These are phyloP conservation scores for Pestalotiopsis sp. DNA, from an alignment of 2,329 filamentous ascomycete species.

Conservation along the genomic window DNA sequence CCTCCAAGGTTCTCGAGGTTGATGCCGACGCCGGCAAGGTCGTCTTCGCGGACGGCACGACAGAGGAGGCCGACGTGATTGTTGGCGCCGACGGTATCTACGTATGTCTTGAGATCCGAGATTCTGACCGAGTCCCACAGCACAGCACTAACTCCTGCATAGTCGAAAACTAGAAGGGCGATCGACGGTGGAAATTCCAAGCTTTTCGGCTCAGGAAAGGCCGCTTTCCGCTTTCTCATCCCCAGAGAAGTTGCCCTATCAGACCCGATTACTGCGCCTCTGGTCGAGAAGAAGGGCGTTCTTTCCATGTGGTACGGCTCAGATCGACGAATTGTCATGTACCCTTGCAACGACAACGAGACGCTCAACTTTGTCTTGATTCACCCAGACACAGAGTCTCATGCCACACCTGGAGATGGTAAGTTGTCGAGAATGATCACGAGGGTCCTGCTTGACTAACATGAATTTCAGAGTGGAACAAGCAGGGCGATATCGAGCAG, in stretches of 20 bases:
- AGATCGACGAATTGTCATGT: slow-evolving; percentile 49
- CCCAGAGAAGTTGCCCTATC: slow-evolving; percentile 34
- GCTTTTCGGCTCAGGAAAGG: slow-evolving; percentile 53
- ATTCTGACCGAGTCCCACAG: background rate
- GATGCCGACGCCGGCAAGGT: slow-evolving; percentile 23
- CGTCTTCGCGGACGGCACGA: slow-evolving; percentile 22
- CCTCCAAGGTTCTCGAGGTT: slow-evolving; percentile 23
- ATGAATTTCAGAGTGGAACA: slow-evolving; percentile 39
- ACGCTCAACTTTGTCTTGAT: slow-evolving; percentile 54
- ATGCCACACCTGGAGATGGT: slow-evolving; percentile 34
- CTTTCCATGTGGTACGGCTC: slow-evolving; percentile 43
- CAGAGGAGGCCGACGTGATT: slow-evolving; percentile 25
- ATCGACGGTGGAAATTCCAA: slow-evolving; percentile 39
- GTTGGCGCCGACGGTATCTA: slow-evolving; percentile 29
- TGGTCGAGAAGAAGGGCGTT: slow-evolving; percentile 31
- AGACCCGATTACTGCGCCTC: slow-evolving; percentile 36
- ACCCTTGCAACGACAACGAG: slow-evolving; percentile 47
- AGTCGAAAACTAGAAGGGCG: slow-evolving; percentile 40
- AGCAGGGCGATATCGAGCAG: slow-evolving; percentile 36
- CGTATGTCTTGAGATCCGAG: slow-evolving; percentile 14
- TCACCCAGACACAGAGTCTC: slow-evolving; percentile 48
- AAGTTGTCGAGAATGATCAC: slow-evolving; percentile 14
- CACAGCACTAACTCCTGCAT: background rate
- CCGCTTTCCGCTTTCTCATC: slow-evolving; percentile 60
- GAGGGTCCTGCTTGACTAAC: slow-evolving; percentile 17